These are phyloP conservation scores for Poa pratensis DNA, from an alignment of 176 grass and related monocot species.

Conservation along the genomic window DNA sequence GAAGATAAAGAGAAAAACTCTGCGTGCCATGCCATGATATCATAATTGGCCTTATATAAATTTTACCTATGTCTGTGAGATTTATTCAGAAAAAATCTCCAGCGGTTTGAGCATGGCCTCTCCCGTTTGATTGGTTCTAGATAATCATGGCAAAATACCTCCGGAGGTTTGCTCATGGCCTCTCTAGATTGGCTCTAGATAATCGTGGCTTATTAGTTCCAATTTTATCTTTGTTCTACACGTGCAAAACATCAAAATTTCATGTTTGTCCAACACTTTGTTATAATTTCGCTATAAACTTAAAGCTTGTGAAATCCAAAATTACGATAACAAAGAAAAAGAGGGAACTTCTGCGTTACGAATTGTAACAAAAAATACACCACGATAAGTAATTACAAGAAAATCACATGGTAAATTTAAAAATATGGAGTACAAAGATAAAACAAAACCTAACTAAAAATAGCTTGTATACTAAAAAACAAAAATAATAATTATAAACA, in stretches of 20 bases:
- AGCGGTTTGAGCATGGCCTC: background rate
- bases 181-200: conserved; percentile 26
- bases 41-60: background rate
- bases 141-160: conserved; percentile 27
- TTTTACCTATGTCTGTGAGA: fast-evolving
- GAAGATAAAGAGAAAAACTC: background rate
- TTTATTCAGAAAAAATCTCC: background rate
- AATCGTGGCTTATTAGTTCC: background rate
- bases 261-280: too few relatives aligned
- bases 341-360: background rate
- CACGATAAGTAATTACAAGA: too few relatives aligned
- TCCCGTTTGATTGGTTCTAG: background rate
- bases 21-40: background rate
- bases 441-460: too few relatives aligned
- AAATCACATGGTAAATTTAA: too few relatives aligned
- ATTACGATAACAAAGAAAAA: background rate
- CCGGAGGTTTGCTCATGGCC: background rate
- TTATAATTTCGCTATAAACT: too few relatives aligned
- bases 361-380: background rate
- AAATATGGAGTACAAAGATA: too few relatives aligned
- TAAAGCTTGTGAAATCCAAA: background rate
- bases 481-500: too few relatives aligned
- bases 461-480: too few relatives aligned
- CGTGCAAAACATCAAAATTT: too few relatives aligned
- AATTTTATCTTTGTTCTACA: too few relatives aligned